Percentiles rank a stretch among this genome's conserved stretches.
phyloP scores from a whole-genome alignment of 2,329 filamentous ascomycete species.

The Phyllosticta ampelicida region DNA sequence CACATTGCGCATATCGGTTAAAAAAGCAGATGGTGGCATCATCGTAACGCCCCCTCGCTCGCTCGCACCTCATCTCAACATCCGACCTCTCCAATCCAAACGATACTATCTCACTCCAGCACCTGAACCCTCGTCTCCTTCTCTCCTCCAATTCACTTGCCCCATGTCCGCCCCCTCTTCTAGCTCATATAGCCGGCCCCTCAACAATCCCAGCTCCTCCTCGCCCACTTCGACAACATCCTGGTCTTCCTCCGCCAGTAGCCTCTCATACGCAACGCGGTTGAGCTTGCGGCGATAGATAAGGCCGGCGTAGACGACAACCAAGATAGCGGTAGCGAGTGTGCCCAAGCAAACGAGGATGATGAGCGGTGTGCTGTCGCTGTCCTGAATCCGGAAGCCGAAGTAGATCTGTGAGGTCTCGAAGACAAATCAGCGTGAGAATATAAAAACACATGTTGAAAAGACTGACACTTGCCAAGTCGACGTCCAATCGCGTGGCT shows the following conservation, averaged over 20 bases:
- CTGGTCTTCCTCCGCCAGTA: constrained; percentile 2
- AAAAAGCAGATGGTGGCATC: neutral
- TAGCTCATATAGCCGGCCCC: neutral
- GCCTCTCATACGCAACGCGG: neutral
- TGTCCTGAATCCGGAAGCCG: neutral
- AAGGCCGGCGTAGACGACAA: neutral
- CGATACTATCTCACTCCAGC: neutral
- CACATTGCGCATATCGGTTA: no score
- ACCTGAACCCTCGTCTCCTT: neutral
- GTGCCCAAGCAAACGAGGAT: constrained; percentile 1
- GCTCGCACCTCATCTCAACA: neutral
- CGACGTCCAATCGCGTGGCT: neutral
- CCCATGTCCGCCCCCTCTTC: neutral
- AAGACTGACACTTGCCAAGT: neutral
- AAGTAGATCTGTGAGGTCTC: neutral
- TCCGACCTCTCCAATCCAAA: neutral
- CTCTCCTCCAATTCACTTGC: neutral
- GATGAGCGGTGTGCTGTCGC: neutral
- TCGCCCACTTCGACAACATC: constrained; percentile 6
- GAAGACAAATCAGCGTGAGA: neutral
- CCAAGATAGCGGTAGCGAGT: neutral
- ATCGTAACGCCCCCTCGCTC: neutral
- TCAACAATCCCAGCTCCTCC: constrained; percentile 1
- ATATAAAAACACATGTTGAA: neutral
- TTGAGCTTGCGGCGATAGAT: constrained; percentile 1